Base-by-base conservation (phyloP, 1,284 basidiomycete species). In the Trametes polyzona region DNA sequence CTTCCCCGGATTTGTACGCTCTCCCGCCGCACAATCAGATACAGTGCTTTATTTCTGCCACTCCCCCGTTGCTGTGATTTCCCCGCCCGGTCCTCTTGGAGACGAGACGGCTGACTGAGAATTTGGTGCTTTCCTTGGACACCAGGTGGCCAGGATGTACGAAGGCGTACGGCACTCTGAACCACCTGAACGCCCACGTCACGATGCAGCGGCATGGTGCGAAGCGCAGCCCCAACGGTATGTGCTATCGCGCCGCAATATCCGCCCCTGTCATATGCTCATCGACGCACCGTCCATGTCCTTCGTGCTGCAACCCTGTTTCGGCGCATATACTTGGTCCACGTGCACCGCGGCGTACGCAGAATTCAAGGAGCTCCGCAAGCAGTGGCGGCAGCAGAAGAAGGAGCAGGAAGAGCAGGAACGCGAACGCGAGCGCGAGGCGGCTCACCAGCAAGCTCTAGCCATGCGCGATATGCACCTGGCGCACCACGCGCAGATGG, bases 331-430 rank as follows among this genome's bases (percentile, higher is more conserved):
- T 24, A 3, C 14, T 4, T 10, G 17, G 35, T 23, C 19, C 43
- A 16, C 27, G 27, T 37, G 23, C 21, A 58, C 47, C 55, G 26
- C 30, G 48, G 42, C 35, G 36, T 39, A 50, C 65, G 17, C 71
- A 96, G 96, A 98, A 78, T 98, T 98, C 81, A 98, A 97, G 73
- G 96, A 98, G 69, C 88, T 97, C 71, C 87, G 96, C 61, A 97
- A 96, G 73, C 90, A 92, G 65, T 97, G 95, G 95, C 86, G 95
- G 52, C 93, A 93, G 76, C 85, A 88, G 67, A 98, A 96, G 80
- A 93, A 95, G 74, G 91, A 93, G 64, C 80, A 59, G 7, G 70
- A 72, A 41, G 70, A 72, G 33, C 54, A 55, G 21, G 66, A 68
- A 8, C 68, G 69, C 52, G 64, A 68, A 33, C 66, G 65, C 30